Evolutionary conservation across 768 basidiomycete genomes (phyloP).

Genomic region (Lyophyllum decastes): DNA sequence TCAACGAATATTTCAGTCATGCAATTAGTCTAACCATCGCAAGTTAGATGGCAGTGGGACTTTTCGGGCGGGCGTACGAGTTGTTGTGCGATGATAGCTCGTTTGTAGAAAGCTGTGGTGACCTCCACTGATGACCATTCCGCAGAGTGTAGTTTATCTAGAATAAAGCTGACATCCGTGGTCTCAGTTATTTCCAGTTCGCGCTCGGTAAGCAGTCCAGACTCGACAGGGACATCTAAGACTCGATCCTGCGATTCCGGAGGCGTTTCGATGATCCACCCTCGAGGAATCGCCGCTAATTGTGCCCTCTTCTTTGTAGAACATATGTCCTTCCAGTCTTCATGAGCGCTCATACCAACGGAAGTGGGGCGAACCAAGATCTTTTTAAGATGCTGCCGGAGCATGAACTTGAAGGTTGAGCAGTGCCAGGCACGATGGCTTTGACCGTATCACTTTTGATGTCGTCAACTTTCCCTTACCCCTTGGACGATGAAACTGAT

Average conservation of each 20-base stretch:
- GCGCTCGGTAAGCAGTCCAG: slow-evolving; percentile 49
- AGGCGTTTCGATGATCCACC: slow-evolving; percentile 50
- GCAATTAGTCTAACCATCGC: slow-evolving; percentile 42
- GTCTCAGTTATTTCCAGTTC: slow-evolving; percentile 66
- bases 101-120: slow-evolving; percentile 63
- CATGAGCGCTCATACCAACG: neutral
- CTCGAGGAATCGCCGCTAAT: slow-evolving; percentile 49
- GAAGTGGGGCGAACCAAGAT: too few relatives aligned
- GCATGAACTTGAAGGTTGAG: too few relatives aligned
- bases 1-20: slow-evolving; percentile 61
- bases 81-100: slow-evolving; percentile 70
- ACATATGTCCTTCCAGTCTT: slow-evolving; percentile 28
- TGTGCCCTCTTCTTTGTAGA: slow-evolving; percentile 47
- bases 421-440: neutral
- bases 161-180: slow-evolving; percentile 39
- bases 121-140: slow-evolving; percentile 61
- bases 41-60: neutral
- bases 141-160: slow-evolving; percentile 45
- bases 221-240: slow-evolving; percentile 45
- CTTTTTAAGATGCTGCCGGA: neutral
- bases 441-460: neutral
- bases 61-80: slow-evolving; percentile 38
- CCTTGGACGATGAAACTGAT: slow-evolving; percentile 1
- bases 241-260: slow-evolving; percentile 47
- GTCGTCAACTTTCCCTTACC: neutral